Percentiles rank a stretch among this genome's conserved stretches.
Evolutionary conservation across 2,329 filamentous ascomycete species (phyloP).

Genomic region (Neoascochyta sp.): DNA sequence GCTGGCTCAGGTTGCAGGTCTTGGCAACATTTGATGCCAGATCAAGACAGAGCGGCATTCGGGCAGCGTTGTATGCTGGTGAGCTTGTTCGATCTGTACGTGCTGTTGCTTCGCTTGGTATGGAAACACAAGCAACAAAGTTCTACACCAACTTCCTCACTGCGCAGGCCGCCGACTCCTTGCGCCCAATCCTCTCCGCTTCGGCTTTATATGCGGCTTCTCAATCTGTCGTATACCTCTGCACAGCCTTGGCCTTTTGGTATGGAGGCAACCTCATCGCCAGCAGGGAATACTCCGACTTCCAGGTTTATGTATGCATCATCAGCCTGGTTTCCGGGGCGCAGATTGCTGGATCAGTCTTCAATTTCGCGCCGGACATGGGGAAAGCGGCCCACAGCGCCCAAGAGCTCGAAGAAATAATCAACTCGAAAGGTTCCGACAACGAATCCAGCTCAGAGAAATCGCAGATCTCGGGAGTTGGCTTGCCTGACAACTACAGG

Average conservation of each 20-base stretch:
- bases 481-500: not conserved
- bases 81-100: slow-evolving; percentile 87
- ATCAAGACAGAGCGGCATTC: not conserved
- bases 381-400: slow-evolving; percentile 62
- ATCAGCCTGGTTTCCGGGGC: slow-evolving; percentile 68
- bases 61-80: slow-evolving; percentile 60
- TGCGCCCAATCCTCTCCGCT: slow-evolving; percentile 68
- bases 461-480: not conserved
- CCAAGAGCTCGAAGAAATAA: not conserved
- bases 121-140: slow-evolving; percentile 63
- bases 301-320: slow-evolving; percentile 86
- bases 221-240: slow-evolving; percentile 61
- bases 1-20: slow-evolving; percentile 79
- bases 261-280: slow-evolving; percentile 12
- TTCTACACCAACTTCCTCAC: slow-evolving; percentile 64
- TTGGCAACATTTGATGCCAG: not conserved
- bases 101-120: slow-evolving; percentile 80
- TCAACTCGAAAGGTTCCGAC: not conserved
- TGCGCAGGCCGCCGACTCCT: slow-evolving; percentile 60
- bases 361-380: slow-evolving; percentile 90
- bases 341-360: slow-evolving; percentile 83
- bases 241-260: slow-evolving; percentile 12
- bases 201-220: slow-evolving; percentile 75
- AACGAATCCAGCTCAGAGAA: not conserved
- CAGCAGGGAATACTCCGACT: slow-evolving; percentile 55